These are phyloP conservation scores for Parmales sp. DNA, from an alignment of 108 stramenopile genomes.

Conservation along the genomic window DNA sequence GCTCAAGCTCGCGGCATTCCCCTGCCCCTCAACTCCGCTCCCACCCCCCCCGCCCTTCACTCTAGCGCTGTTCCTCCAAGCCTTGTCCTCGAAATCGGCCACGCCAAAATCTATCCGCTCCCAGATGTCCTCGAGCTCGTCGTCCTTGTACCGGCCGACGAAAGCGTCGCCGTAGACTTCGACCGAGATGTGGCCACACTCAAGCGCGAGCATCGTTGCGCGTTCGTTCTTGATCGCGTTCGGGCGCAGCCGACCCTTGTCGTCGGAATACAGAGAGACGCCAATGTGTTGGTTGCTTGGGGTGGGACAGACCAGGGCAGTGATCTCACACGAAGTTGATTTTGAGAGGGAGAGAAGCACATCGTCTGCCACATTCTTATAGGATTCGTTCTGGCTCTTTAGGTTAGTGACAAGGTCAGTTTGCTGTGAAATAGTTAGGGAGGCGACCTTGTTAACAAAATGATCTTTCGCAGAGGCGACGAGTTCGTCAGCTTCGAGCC, in stretches of 20 bases:
- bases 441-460: too few species aligned
- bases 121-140: constrained; percentile 58
- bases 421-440: too few species aligned
- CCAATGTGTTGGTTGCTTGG: constrained; percentile 37
- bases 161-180: constrained; percentile 63
- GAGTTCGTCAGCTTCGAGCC: too few species aligned
- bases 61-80: constrained; percentile 44
- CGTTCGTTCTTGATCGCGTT: constrained; percentile 42
- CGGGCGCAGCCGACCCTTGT: constrained; percentile 34
- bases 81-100: constrained; percentile 32
- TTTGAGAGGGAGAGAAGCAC: constrained; percentile 32
- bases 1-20: constrained; percentile 25
- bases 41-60: constrained; percentile 45
- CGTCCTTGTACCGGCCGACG: constrained; percentile 57
- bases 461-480: too few species aligned
- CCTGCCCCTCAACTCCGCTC: constrained; percentile 30
- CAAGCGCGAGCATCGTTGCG: constrained; percentile 40
- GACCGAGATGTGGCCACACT: constrained; percentile 47
- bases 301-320: constrained; percentile 51
- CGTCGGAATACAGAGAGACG: constrained; percentile 58
- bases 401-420: too few species aligned
- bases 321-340: constrained; percentile 52
- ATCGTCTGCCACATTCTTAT: constrained; percentile 54
- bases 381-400: too few species aligned
- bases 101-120: constrained; percentile 46